A percentile compares a stretch with the other conserved stretches of the same genome.
These are phyloP conservation scores for Eucalyptus sp. DNA, from an alignment of 345 rosid species.

Conservation along the genomic window DNA sequence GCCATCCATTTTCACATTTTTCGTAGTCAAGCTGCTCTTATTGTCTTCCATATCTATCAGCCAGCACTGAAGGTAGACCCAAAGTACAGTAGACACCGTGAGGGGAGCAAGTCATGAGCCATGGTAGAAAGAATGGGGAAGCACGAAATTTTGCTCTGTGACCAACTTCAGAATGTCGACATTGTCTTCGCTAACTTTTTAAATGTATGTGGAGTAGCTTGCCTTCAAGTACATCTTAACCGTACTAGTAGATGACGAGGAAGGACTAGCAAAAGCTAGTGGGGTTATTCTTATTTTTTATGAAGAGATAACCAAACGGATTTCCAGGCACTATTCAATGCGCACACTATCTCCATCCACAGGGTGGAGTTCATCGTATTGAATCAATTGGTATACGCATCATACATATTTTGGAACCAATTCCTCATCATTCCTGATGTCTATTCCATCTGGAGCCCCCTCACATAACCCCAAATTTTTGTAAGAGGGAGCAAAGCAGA, in stretches of 20 bases:
- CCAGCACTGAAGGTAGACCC: neutral
- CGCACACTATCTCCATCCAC: neutral
- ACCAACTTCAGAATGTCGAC: neutral
- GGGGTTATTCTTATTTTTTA: no score
- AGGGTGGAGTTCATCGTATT: neutral
- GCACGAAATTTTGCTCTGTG: neutral
- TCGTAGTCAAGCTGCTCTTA: neutral
- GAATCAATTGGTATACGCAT: neutral
- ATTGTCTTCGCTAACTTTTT: neutral
- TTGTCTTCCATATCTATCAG: neutral
- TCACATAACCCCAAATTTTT: neutral
- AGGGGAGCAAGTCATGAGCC: neutral
- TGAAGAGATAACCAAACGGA: neutral
- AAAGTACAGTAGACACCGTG: neutral
- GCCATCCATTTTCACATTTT: neutral
- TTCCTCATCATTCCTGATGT: neutral
- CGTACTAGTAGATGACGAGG: rapidly evolving
- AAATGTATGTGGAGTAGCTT: neutral
- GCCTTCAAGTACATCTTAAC: neutral
- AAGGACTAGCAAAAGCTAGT: neutral
- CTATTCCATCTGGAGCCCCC: neutral
- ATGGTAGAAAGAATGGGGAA: neutral
- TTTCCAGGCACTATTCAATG: neutral
- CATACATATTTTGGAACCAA: neutral
- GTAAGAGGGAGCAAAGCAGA: neutral